phyloP scores from a whole-genome alignment of 345 rosid species.

The Lepidium didymum region DNA sequence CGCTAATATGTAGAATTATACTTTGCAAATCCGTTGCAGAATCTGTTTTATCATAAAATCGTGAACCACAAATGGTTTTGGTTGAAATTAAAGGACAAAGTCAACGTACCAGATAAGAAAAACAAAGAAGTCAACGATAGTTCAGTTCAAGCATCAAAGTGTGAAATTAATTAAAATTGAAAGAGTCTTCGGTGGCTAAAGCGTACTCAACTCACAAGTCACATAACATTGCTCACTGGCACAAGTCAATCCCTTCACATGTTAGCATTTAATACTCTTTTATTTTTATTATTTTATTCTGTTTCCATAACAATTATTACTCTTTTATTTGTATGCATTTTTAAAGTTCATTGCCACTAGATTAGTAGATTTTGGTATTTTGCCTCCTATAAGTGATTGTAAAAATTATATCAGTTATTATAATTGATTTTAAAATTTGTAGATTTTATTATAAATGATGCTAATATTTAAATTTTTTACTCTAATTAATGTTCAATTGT shows the following conservation, averaged over 20 bases:
- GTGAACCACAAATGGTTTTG: too few relatives aligned
- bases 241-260: conserved; percentile 29
- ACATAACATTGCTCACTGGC: conserved; percentile 4
- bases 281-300: neutral
- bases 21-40: neutral
- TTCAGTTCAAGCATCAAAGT: neutral
- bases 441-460: too few relatives aligned
- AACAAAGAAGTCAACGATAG: neutral
- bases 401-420: too few relatives aligned
- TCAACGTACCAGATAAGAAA: neutral
- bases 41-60: neutral
- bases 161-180: conserved; percentile 4
- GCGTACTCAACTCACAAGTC: neutral
- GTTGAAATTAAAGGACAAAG: neutral
- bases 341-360: conserved; percentile 10
- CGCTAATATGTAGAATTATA: neutral
- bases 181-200: conserved; percentile 18
- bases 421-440: too few relatives aligned
- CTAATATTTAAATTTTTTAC: too few relatives aligned
- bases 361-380: too few relatives aligned
- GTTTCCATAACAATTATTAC: neutral
- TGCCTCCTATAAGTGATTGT: conserved; percentile 14
- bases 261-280: conserved; percentile 20
- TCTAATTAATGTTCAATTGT: too few relatives aligned
- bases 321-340: neutral